Evolutionary conservation across 345 rosid species (phyloP).

Genomic region (Syzygium oleosum): DNA sequence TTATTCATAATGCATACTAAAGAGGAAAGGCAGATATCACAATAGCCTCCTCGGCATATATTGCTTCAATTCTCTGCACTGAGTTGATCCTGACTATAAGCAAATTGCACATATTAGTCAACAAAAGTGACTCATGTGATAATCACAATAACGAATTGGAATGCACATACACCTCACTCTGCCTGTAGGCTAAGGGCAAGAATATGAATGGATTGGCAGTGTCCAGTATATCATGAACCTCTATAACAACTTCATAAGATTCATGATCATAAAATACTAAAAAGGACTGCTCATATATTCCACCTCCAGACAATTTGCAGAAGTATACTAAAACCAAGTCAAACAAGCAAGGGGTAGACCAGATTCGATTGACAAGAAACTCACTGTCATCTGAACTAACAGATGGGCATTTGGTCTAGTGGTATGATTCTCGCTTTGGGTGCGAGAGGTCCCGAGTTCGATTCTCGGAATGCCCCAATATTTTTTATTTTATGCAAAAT

Average conservation of each 20-base stretch:
- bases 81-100: neutral
- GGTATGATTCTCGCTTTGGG: slow-evolving; percentile 92
- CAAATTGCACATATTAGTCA: neutral
- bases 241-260: neutral
- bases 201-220: neutral
- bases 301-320: neutral
- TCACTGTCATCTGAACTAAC: neutral
- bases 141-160: neutral
- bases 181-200: neutral
- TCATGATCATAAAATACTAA: neutral
- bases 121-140: neutral
- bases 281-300: neutral
- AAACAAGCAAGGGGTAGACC: neutral
- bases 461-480: slow-evolving; percentile 68
- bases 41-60: neutral
- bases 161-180: neutral
- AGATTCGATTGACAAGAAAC: neutral
- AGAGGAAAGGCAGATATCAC: neutral
- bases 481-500: neutral
- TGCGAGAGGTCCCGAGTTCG: slow-evolving; percentile 88
- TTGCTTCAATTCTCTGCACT: neutral
- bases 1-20: neutral
- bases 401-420: slow-evolving; percentile 24
- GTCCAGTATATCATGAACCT: neutral
- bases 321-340: neutral